Base-by-base conservation (phyloP, 2,329 filamentous ascomycete species). In the Fonsecaea multimorphosa region DNA sequence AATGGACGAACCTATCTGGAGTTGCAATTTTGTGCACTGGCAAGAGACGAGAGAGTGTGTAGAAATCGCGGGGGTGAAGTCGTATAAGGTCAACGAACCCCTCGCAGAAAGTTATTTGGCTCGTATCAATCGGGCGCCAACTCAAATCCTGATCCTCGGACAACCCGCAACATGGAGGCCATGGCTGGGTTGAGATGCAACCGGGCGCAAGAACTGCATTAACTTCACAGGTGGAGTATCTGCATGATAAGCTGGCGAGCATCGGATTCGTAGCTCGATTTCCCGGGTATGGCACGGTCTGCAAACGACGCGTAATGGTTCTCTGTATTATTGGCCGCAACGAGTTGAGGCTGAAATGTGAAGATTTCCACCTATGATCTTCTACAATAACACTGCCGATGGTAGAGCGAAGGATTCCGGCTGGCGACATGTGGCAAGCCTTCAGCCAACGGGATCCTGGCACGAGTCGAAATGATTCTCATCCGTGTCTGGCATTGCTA, bases 141-240 rank as follows among this genome's bases (percentile, higher is more conserved):
- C 31, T 49, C 38, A 36, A 31, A 58, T 46, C 38, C 24, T 22
- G n/a, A n/a, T n/a, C n/a, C n/a, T 12, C 16, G 27, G 16, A 44
- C 16, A 3, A 22, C 31, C 27, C 49, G 56, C 56, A 58, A 58
- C 56, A 24, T 49, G 56, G 40, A 34, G 11, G 27, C 40, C 2
- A 6, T 12, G 27, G 49, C 19, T 49, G 56, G 55, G 14, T 40
- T 12, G 36, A 58, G 7, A 40, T 44, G 24, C 6, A 44, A 44
- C 38, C 2, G 38, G 44, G 19, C 22, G 19, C 44, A 24, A 49
- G 24, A 19, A 4, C 11, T 49, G 44, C 19, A 24, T 49, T 22
- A 22, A 5, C 6, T 8, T 44, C n/a, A 22, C 40, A 49, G 44
- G 44, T 49, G 44, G 44, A 49, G 44, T 16, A 24, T 12, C 44